Evolutionary conservation across 23 red algal species (phyloP), one percentile per base, ranked within the genome.

Genomic region (Pyropia haitanensis): DNA sequence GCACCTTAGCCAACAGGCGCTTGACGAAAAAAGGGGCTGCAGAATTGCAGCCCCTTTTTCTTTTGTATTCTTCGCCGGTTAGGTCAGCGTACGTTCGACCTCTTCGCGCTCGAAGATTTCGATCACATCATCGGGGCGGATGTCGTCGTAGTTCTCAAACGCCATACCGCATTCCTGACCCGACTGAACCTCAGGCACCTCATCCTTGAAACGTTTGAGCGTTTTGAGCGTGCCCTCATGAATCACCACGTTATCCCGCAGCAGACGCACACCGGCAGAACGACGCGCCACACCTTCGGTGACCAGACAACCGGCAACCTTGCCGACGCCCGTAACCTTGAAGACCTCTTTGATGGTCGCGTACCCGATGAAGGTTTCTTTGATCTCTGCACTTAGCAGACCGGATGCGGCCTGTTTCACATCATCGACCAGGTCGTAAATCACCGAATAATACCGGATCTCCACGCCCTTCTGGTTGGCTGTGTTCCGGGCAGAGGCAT

Each of bases 81-180:
- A n/a, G n/a, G n/a, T n/a, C n/a, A 55, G 22, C 19, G 65, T 51
- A 8, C 18, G 27, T 19, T 56, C 15, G 29, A 44, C 49, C 9
- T 71, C 34, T 56, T 71, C 67, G 16, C 16, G 16, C 16, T n/a
- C 16, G 51, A 55, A 55, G n/a, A 16, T 16, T 55, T 55, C 51
- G n/a, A 55, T 55, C 51, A 55, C 51, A 55, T 55, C 51, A n/a
- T n/a, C 51, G 16, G 51, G 51, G n/a, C 51, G 51, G 16, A 55
- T 55, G 51, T 55, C 51, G 16, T 55, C 16, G n/a, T 55, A 55
- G n/a, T 55, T 55, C 16, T 16, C 16, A n/a, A 55, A 55, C 51
- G 51, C 51, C 51, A 55, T 55, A 55, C 51, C 51, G n/a, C 51
- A 55, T 55, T 55, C 51, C 51, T 55, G 51, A 55, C 51, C 51